Percentiles rank a stretch among this genome's conserved stretches.
Conservation (phyloP, 495 filamentous ascomycete species). For the Pyronema omphalodes region DNA sequence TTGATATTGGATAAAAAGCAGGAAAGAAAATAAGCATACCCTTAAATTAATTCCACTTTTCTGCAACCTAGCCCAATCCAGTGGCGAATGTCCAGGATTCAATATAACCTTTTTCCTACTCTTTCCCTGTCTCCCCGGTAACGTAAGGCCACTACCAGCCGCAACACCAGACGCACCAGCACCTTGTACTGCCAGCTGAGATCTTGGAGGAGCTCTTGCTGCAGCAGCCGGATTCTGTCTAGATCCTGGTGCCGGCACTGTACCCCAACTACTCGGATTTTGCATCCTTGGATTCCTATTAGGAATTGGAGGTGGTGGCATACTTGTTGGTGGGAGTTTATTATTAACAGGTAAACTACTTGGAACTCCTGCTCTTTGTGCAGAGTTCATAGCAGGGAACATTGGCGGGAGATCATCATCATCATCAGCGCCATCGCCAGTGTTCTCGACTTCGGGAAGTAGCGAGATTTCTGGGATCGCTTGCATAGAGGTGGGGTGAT, state of each 20-base stretch:
- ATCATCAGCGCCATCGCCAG: constrained; percentile 9
- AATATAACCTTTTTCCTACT: constrained; percentile 44
- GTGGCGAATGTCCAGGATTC: constrained; percentile 70
- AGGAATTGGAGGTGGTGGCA: constrained; percentile 20
- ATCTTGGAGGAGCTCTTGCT: neutral
- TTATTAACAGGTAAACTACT: neutral
- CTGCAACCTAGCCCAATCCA: constrained; percentile 65
- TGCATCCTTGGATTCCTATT: constrained; percentile 6
- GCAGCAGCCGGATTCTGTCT: constrained; percentile 10
- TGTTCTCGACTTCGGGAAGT: neutral
- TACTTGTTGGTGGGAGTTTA: neutral
- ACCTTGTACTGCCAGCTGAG: constrained; percentile 10
- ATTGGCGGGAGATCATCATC: constrained; percentile 18
- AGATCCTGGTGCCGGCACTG: neutral
- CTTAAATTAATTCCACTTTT: constrained; percentile 17
- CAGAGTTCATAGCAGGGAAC: constrained; percentile 30
- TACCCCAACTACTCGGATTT: constrained; percentile 3
- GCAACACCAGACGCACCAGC: constrained; percentile 20
- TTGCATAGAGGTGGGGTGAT: constrained; percentile 6
- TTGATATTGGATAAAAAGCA: too few relatives aligned
- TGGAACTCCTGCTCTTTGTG: constrained; percentile 23
- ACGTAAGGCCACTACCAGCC: constrained; percentile 14
- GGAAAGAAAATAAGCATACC: constrained; percentile 13
- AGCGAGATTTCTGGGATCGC: constrained; percentile 16
- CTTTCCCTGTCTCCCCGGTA: constrained; percentile 11